These are phyloP conservation scores for Penicillium sp. DNA, from an alignment of 2,329 filamentous ascomycete species.

Conservation along the genomic window DNA sequence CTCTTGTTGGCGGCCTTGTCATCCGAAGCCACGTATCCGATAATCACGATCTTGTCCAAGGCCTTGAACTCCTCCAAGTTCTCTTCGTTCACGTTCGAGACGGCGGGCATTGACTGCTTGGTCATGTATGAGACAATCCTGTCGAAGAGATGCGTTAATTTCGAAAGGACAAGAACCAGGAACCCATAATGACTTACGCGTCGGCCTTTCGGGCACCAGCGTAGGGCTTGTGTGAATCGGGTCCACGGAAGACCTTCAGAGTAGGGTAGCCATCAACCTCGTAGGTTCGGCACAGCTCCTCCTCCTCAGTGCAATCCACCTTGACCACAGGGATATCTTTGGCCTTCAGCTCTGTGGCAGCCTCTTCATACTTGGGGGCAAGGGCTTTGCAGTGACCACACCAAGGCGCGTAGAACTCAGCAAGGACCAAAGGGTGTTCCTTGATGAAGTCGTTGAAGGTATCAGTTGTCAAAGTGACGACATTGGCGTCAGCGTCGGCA, in stretches of 20 bases:
- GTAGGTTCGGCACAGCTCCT: slow-evolving; percentile 78
- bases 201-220: slow-evolving; percentile 79
- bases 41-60: slow-evolving; percentile 88
- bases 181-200: slow-evolving; percentile 40
- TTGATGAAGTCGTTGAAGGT: slow-evolving; percentile 81
- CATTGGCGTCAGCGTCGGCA: slow-evolving; percentile 55
- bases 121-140: slow-evolving; percentile 81
- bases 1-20: slow-evolving; percentile 81
- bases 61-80: slow-evolving; percentile 94
- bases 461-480: slow-evolving; percentile 73
- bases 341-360: slow-evolving; percentile 41
- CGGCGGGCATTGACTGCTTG: slow-evolving; percentile 90
- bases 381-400: slow-evolving; percentile 98
- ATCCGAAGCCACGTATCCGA: slow-evolving; percentile 73
- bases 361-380: slow-evolving; percentile 48
- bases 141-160: slow-evolving; percentile 13
- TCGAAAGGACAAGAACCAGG: neutral
- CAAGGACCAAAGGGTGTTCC: slow-evolving; percentile 77
- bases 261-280: slow-evolving; percentile 97
- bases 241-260: slow-evolving; percentile 94
- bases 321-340: slow-evolving; percentile 44
- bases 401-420: slow-evolving; percentile 97
- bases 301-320: slow-evolving; percentile 84
- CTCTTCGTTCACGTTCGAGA: slow-evolving; percentile 71
- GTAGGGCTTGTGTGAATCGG: slow-evolving; percentile 73